Conservation (phyloP, 2,329 filamentous ascomycete species). For the Aspergillus pseudoterreus region DNA sequence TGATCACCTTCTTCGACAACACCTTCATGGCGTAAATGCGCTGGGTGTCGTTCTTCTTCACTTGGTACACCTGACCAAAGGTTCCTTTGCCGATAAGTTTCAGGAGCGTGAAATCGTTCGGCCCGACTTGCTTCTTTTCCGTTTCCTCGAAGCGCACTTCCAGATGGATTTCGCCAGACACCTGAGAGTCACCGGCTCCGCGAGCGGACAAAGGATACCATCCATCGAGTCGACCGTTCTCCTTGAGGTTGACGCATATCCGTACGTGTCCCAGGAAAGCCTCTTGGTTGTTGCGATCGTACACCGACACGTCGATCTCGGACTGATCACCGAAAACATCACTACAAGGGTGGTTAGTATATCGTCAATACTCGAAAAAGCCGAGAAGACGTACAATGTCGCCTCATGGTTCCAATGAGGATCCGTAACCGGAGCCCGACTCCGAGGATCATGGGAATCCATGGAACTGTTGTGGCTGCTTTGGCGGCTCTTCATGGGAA, state of each 20-base stretch:
- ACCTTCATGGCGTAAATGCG: slow-evolving; percentile 99
- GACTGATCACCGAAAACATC: slow-evolving; percentile 92
- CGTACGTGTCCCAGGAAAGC: slow-evolving; percentile 89
- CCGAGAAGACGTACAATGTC: slow-evolving; percentile 68
- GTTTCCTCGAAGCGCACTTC: slow-evolving; percentile 81
- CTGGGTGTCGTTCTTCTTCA: slow-evolving; percentile 92
- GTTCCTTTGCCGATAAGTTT: slow-evolving; percentile 97
- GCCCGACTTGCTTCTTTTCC: slow-evolving; percentile 87
- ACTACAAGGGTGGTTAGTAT: slow-evolving; percentile 44
- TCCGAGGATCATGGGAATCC: slow-evolving; percentile 58
- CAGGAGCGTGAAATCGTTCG: slow-evolving; percentile 91
- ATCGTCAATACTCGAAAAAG: background rate
- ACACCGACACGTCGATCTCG: slow-evolving; percentile 87
- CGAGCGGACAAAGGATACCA: slow-evolving; percentile 83
- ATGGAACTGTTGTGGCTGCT: slow-evolving; percentile 88
- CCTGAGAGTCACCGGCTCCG: slow-evolving; percentile 72
- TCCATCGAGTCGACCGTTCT: slow-evolving; percentile 68
- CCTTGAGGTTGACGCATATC: slow-evolving; percentile 66
- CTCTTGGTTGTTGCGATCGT: slow-evolving; percentile 80
- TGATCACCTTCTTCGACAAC: slow-evolving; percentile 97
- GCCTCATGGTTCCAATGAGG: slow-evolving; percentile 96
- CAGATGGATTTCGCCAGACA: slow-evolving; percentile 82
- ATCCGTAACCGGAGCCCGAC: slow-evolving; percentile 67
- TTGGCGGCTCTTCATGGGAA: slow-evolving; percentile 94
- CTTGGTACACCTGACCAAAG: slow-evolving; percentile 97